Percentiles rank a stretch among this genome's conserved stretches.
Evolutionary conservation across 2,329 filamentous ascomycete genomes (phyloP).

Genomic region (Epichloe gansuensis): DNA sequence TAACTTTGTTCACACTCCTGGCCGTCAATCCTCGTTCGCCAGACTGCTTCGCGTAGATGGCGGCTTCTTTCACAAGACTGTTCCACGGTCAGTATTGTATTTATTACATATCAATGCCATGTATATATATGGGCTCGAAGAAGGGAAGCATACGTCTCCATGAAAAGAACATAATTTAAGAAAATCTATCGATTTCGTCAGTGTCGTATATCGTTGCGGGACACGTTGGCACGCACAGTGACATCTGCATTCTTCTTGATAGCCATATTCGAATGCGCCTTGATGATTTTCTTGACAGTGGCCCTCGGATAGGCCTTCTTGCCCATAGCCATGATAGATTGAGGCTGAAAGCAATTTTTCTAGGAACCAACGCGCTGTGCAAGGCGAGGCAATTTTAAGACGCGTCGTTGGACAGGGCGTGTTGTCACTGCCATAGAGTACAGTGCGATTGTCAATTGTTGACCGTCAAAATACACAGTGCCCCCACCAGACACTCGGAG

Average conservation of each 20-base stretch:
- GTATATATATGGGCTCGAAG: background rate
- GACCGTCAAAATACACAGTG: background rate
- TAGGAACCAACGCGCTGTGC: background rate
- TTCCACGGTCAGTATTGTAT: background rate
- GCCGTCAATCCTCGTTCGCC: constrained; percentile 66
- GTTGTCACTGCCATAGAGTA: background rate
- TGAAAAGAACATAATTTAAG: constrained; percentile 72
- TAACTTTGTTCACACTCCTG: constrained; percentile 64
- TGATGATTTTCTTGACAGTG: constrained; percentile 80
- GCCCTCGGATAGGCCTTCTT: constrained; percentile 74
- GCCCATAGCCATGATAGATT: constrained; percentile 25
- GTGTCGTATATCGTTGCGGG: constrained; percentile 9
- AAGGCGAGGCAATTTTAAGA: too few species aligned
- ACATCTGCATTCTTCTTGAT: constrained; percentile 80
- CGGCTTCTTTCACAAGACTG: constrained; percentile 69
- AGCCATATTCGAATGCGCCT: constrained; percentile 71
- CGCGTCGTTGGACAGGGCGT: background rate
- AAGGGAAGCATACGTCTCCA: constrained; percentile 42
- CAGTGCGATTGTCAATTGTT: background rate
- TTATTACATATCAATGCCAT: too few species aligned
- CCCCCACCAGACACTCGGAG: background rate
- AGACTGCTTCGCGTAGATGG: constrained; percentile 60
- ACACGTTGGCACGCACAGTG: constrained; percentile 40
- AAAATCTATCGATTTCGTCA: constrained; percentile 51
- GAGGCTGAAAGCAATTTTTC: background rate